These are phyloP conservation scores for Yamadazyma scolyti DNA, from an alignment of 805 yeast genomes.

Conservation along the genomic window DNA sequence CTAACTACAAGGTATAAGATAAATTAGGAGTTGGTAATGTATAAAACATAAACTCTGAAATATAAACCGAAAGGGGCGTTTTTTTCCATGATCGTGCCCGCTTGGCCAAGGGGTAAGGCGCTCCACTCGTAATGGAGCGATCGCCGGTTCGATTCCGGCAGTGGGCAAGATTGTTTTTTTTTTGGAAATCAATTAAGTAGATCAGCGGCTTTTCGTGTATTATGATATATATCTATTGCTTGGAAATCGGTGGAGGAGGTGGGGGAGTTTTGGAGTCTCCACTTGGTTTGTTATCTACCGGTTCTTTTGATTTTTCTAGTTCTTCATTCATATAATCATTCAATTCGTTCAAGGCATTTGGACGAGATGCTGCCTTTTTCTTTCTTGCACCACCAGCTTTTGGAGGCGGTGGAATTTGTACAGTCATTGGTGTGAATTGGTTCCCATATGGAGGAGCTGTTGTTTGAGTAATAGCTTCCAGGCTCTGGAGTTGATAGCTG, in stretches of 20 bases:
- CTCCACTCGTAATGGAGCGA: conserved; percentile 54
- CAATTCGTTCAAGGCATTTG: conserved; percentile 22
- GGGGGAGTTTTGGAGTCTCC: conserved; percentile 18
- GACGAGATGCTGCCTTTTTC: conserved; percentile 25
- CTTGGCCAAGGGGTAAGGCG: conserved; percentile 55
- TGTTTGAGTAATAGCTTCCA: conserved; percentile 7
- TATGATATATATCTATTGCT: not conserved
- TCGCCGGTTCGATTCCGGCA: conserved; percentile 54
- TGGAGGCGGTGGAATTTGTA: conserved; percentile 10
- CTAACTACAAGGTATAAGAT: too few species aligned
- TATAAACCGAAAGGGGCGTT: not conserved
- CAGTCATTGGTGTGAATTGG: conserved; percentile 6
- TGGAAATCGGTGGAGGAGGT: conserved; percentile 28
- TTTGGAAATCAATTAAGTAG: not conserved
- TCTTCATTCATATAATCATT: conserved; percentile 43
- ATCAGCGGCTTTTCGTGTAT: not conserved
- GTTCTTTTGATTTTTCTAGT: conserved; percentile 35
- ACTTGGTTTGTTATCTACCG: not conserved
- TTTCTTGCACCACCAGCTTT: conserved; percentile 16
- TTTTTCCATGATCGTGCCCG: conserved; percentile 25
- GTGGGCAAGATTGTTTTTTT: conserved; percentile 34
- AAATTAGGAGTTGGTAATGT: too few species aligned
- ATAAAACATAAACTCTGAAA: too few species aligned
- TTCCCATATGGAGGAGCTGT: conserved; percentile 2
- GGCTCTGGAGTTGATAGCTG: conserved; percentile 13